Evolutionary conservation across 805 yeast species (phyloP).

Genomic region (Kodamaea neixiangensis): DNA sequence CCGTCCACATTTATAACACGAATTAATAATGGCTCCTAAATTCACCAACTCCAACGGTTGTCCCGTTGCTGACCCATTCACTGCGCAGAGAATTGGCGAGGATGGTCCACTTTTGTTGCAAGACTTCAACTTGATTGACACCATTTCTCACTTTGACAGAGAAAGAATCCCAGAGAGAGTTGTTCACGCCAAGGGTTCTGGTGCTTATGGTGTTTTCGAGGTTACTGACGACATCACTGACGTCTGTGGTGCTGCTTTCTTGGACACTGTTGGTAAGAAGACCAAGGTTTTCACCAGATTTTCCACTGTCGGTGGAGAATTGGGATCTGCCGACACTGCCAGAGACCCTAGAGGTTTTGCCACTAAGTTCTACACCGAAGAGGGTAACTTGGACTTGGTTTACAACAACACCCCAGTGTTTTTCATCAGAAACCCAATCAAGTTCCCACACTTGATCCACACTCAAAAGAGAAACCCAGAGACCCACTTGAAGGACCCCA

Average conservation of each 20-base stretch:
- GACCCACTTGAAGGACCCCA: conserved; percentile 76
- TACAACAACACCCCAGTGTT: conserved; percentile 72
- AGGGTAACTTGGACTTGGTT: conserved; percentile 72
- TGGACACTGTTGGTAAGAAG: conserved; percentile 32
- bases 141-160: conserved; percentile 60
- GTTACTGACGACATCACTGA: conserved; percentile 49
- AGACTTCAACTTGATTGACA: conserved; percentile 58
- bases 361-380: conserved; percentile 64
- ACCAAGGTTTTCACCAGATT: conserved; percentile 46
- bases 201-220: conserved; percentile 61
- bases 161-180: conserved; percentile 69
- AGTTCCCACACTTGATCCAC: conserved; percentile 67
- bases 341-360: conserved; percentile 75
- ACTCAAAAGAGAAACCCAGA: conserved; percentile 71
- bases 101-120: conserved; percentile 61
- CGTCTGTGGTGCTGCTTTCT: conserved; percentile 26
- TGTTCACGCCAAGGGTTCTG: conserved; percentile 68
- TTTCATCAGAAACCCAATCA: conserved; percentile 62
- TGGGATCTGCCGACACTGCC: conserved; percentile 64
- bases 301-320: conserved; percentile 72
- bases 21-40: conserved; percentile 48
- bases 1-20: neutral
- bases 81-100: conserved; percentile 54
- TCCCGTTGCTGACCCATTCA: conserved; percentile 71
- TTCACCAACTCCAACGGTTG: conserved; percentile 74